Base-by-base conservation (phyloP, 2,329 filamentous ascomycete species). In the Sporothrix euskadiensis region DNA sequence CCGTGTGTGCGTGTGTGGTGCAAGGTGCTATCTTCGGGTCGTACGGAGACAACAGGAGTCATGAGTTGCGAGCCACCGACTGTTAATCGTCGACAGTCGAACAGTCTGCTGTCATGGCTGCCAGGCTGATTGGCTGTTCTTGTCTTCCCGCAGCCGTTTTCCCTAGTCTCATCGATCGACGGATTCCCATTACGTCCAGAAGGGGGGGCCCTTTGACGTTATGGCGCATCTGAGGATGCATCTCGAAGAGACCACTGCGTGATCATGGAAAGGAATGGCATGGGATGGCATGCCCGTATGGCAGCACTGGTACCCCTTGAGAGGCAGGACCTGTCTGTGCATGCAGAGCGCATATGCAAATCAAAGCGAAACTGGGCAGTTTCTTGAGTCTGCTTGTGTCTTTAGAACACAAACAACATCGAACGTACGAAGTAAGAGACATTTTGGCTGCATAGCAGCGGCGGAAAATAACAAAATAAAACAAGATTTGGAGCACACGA, bases 71-170 rank as follows among this genome's bases (percentile, higher is more conserved):
- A 14, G 12, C 52, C 26, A 12, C 14, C 22, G 30, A 30, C n/a
- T 56, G 22, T 26, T 26, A 9, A 52, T 4, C 30, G n/a, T 26
- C 9, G 22, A 56, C 52, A 22, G n/a, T 6, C 52, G 10, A 54
- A 22, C n/a, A 56, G 7, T 26, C 22, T 26, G 16, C 32, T 41
- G 57, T 39, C 57, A 10, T 14, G 32, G 8, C 16, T n/a, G 14
- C 61, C 26, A 47, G 61, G 4, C 61, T 30, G 4, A 47, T 44
- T 65, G 61, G 4, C 61, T 30, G 1, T 66, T 47, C 35, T 66
- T 66, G 61, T 66, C 61, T 26, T 66, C 61, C 39, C n/a, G 39
- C 61, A 47, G 61, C 61, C 61, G 61, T 66, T 65, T 63, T 4
- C n/a, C 35, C n/a, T 26, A 4, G 39, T 19, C 39, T n/a, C 61